These are phyloP conservation scores for Phoma sp. DNA, from an alignment of 2,329 filamentous ascomycete genomes.

Conservation along the genomic window DNA sequence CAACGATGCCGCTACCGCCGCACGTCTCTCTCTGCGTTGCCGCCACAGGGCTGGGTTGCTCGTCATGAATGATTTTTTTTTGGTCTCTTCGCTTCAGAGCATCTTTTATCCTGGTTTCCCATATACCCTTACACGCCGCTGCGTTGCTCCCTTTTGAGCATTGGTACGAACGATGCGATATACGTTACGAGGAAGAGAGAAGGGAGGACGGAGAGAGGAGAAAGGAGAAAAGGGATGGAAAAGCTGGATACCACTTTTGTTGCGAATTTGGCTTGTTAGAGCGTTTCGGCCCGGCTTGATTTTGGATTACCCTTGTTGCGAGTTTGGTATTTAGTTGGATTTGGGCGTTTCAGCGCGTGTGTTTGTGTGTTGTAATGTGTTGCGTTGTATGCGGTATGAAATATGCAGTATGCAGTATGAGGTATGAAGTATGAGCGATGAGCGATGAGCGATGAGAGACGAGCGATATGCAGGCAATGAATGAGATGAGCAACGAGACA, in stretches of 20 bases:
- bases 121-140: slow-evolving; percentile 12
- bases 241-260: slow-evolving; percentile 7
- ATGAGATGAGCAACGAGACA: neutral
- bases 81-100: neutral
- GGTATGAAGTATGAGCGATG: too few species aligned
- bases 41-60: slow-evolving; percentile 19
- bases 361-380: too few species aligned
- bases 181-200: neutral
- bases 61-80: neutral
- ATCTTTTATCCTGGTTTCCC: slow-evolving; percentile 10
- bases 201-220: neutral
- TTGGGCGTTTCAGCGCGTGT: too few species aligned
- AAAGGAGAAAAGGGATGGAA: slow-evolving; percentile 4
- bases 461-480: too few species aligned
- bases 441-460: too few species aligned
- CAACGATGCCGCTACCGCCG: neutral
- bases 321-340: too few species aligned
- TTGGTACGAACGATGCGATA: slow-evolving; percentile 1
- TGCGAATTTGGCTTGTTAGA: too few species aligned
- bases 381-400: too few species aligned
- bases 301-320: too few species aligned
- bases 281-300: too few species aligned
- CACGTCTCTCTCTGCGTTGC: slow-evolving; percentile 8
- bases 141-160: neutral
- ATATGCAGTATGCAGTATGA: too few species aligned